Evolutionary conservation across 495 filamentous ascomycete species (phyloP), one percentile per base, ranked within the genome.

Genomic region (Diplogelasinospora grovesii): DNA sequence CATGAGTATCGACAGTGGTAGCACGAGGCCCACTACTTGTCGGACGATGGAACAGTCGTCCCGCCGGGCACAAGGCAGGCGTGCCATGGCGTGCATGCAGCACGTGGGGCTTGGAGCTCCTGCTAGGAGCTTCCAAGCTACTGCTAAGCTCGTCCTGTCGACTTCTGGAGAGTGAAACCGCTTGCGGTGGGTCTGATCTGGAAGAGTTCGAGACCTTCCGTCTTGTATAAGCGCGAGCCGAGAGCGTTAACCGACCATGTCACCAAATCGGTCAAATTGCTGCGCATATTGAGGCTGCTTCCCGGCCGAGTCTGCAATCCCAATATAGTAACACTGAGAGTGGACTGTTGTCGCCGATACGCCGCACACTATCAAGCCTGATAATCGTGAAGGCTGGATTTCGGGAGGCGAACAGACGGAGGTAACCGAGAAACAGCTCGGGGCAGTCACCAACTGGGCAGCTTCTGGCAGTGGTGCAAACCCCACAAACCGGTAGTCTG

Each of bases 311-410:
- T 15, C 32, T 44, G 33, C 22, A 23, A 43, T 45, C 51, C 32
- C 35, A 49, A 52, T 50, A 39, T 58, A 50, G 48, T 36, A 52
- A 34, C 40, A 21, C 41, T 49, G 36, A 45, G 38, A 51, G 35
- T 54, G 43, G 22, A 30, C 31, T 46, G n/a, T 13, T 36, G 43
- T 36, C 37, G 21, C 37, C 38, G 14, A 48, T 37, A 45, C 30
- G 27, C 36, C 21, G 41, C 22, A 16, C 28, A 42, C 39, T 40
- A 43, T 43, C 35, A 36, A 33, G 33, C 19, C 22, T 41, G 40
- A 41, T 46, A 47, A 45, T 16, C 32, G 35, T 42, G 42, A 40
- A 41, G 24, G 34, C 25, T 41, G 32, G 31, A 36, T 38, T 31
- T 21, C 39, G 43, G 30, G 41, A n/a, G 13, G 18, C 36, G 22